Base-by-base conservation (phyloP, 441 rosid genomes). In the Breynia disticha region DNA sequence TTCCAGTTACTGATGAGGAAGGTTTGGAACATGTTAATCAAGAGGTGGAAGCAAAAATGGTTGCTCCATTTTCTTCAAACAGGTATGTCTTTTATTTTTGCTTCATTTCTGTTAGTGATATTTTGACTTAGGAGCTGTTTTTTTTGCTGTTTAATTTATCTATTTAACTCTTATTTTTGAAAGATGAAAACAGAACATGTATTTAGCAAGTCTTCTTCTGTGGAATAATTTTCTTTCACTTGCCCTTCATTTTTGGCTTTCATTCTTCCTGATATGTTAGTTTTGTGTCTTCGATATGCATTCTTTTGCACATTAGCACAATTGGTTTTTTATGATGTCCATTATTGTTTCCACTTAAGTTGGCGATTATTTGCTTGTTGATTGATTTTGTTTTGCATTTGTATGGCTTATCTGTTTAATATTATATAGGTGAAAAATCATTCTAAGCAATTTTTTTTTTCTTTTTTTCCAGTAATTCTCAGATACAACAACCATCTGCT, bases 21-120 rank as follows among this genome's bases (percentile, higher is more conserved):
- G 95, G 85, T 65, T 58, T 91, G 81, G 86, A 67, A 57, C 94
- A 84, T 73, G 97, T 93, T 57, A 61, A 65, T 64, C 90, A 73
- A 76, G 95, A 84, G 62, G 81, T 86, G 76, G 98, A 93, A 54
- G 84, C 95, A 18, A 88, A 86, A 75, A 64, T 56, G 63, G 16
- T 70, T 58, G 76, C 90, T 19, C 81, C 87, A 5, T 84, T 93
- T 72, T 54, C 63, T 13, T 65, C 74, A 2, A 66, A 77, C 61
- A 93, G 85, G 98, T 88, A 52, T 48, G 15, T 13, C 11, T n/a
- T 41, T 18, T 32, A 38, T 43, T 22, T 19, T 21, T 50, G 6
- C 38, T 21, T 16, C 16, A 11, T 21, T 50, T 4, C 3, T 20
- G 24, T 50, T 10, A 9, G 5, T 49, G 52, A 6, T 19, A 19